Evolutionary conservation across 2,329 filamentous ascomycete genomes (phyloP), one percentile per base, ranked within the genome.

Genomic region (Fusarium goolgardi): DNA sequence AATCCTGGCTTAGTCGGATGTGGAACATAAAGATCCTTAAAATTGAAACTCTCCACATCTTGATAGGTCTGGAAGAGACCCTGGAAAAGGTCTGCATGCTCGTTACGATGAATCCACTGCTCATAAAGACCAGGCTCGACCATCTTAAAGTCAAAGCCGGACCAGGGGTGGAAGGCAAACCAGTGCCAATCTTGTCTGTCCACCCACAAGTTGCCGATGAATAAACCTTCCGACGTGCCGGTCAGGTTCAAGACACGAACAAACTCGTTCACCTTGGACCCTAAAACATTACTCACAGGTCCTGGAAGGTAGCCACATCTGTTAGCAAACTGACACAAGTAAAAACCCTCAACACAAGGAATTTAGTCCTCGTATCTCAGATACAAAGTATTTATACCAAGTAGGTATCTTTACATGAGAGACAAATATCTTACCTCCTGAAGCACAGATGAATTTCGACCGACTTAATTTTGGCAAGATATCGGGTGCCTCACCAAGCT

Each of bases 361-460:
- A 23, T 23, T 23, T 23, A 3, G 4, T 23, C 21, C 21, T 23
- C 3, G 21, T 23, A 23, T 23, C 21, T 23, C 3, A 23, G 21
- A 23, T 23, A 23, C 5, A 23, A 23, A 23, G 21, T 23, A 23
- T 5, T 23, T 23, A 23, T 23, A 23, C 21, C 21, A 23, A 23
- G 21, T 3, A 23, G 21, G 21, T 23, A 23, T 23, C 21, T 23
- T 3, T 23, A 23, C 21, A 5, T 23, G 4, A 23, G 12, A 11
- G 29, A 6, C 29, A 15, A 9, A 31, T 31, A 9, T 35, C 34
- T n/a, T 11, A 5, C 55, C 55, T 55, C 32, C 39, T 0, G 32
- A 80, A 16, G 77, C 78, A 44, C 77, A 78, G n/a, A 78, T 76
- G 32, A 78, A 78, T 55, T 78, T 78, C 3, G 77, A 75, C 1